These are phyloP conservation scores for Polyplosphaeria fusca DNA, from an alignment of 495 filamentous ascomycete genomes.

Conservation along the genomic window DNA sequence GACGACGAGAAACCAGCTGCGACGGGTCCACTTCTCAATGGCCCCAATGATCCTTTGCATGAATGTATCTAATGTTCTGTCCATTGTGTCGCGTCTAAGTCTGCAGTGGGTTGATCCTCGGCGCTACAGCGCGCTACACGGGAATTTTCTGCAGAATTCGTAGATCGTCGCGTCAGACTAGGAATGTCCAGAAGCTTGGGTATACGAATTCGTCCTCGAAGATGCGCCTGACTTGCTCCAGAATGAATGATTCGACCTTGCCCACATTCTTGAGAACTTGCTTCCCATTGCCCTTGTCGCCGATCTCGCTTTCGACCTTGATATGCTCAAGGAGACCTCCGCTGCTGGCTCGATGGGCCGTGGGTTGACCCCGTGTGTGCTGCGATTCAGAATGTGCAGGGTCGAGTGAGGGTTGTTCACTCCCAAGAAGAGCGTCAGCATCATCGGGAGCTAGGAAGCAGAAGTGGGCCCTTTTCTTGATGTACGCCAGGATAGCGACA, in stretches of 20 bases:
- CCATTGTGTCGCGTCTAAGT: no score
- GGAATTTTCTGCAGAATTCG: slow-evolving; percentile 22
- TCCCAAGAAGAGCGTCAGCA: slow-evolving; percentile 56
- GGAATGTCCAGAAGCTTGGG: slow-evolving; percentile 96
- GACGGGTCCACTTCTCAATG: no score
- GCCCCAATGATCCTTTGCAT: no score
- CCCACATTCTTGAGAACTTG: slow-evolving; percentile 96
- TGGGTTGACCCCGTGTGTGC: slow-evolving; percentile 15
- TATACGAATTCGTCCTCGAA: slow-evolving; percentile 99
- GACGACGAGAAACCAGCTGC: slow-evolving; percentile 2
- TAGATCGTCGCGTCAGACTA: slow-evolving; percentile 57
- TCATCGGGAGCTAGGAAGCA: slow-evolving; percentile 90
- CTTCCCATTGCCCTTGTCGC: slow-evolving; percentile 81
- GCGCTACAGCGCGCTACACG: background rate
- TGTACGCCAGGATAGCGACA: slow-evolving; percentile 84
- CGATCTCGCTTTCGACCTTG: slow-evolving; percentile 94
- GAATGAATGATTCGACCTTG: slow-evolving; percentile 95
- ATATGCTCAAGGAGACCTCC: slow-evolving; percentile 86
- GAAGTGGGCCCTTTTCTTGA: slow-evolving; percentile 78
- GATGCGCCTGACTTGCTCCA: slow-evolving; percentile 92
- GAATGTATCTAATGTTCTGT: no score
- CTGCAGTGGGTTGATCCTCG: no score
- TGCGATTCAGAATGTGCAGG: slow-evolving; percentile 48
- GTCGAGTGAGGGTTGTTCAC: slow-evolving; percentile 32
- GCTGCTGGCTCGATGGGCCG: slow-evolving; percentile 46